A percentile compares a stretch with the other conserved stretches of the same genome.
These are phyloP conservation scores for Suillus luteus DNA, from an alignment of 768 basidiomycete genomes.

Conservation along the genomic window DNA sequence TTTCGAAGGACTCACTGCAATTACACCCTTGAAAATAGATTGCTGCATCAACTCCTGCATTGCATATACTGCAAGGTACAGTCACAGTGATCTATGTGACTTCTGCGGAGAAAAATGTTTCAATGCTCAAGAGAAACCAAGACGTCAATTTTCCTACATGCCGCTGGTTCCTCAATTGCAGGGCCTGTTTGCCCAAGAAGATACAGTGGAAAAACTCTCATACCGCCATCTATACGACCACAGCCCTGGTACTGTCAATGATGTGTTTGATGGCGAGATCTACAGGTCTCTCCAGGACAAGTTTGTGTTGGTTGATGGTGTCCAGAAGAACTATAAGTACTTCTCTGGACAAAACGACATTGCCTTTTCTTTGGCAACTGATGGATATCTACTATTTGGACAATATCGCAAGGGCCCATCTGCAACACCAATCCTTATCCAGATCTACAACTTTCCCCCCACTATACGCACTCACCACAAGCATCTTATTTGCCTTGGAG, in stretches of 20 bases:
- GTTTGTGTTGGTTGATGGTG: slow-evolving; percentile 31
- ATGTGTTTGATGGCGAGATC: slow-evolving; percentile 35
- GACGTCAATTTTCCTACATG: slow-evolving; percentile 36
- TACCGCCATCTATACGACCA: background rate
- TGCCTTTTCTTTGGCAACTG: slow-evolving; percentile 43
- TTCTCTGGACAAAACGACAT: slow-evolving; percentile 43
- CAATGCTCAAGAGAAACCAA: background rate
- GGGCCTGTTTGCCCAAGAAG: slow-evolving; percentile 22
- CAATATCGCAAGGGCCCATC: slow-evolving; percentile 15
- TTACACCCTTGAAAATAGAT: background rate
- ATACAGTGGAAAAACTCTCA: slow-evolving; percentile 32
- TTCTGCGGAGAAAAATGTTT: background rate
- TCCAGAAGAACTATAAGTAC: slow-evolving; percentile 26
- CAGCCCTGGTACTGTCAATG: background rate
- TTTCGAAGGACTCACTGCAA: background rate
- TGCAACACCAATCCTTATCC: slow-evolving; percentile 1
- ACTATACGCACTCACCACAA: background rate
- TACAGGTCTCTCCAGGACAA: slow-evolving; percentile 32
- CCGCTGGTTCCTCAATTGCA: slow-evolving; percentile 41
- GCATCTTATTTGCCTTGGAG: slow-evolving; percentile 31
- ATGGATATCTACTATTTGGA: slow-evolving; percentile 45
- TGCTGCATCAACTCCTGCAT: slow-evolving; percentile 7
- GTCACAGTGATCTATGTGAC: slow-evolving; percentile 4
- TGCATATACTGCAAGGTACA: slow-evolving; percentile 7
- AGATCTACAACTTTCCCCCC: background rate